These are phyloP conservation scores for Ceratocystis colombiana DNA, from an alignment of 2,329 filamentous ascomycete genomes.

Conservation along the genomic window DNA sequence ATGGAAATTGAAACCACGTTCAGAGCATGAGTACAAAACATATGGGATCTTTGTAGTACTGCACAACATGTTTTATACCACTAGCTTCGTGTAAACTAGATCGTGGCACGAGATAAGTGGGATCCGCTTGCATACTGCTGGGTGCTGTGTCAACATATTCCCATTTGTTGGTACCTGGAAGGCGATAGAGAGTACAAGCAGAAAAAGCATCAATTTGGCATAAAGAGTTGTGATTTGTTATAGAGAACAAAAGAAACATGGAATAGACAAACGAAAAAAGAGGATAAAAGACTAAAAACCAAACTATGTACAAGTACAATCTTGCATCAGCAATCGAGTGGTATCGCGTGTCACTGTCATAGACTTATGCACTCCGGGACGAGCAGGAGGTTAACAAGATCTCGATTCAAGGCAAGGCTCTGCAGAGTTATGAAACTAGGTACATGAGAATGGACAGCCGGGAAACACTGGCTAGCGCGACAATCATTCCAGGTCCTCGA, in stretches of 20 bases:
- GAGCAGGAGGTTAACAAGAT: background rate
- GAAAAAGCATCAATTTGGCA: background rate
- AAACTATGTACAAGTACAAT: conserved; percentile 13
- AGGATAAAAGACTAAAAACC: background rate
- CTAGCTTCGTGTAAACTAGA: background rate
- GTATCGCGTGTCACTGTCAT: background rate
- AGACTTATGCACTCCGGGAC: background rate
- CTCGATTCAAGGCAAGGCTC: conserved; percentile 9
- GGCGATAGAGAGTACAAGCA: background rate
- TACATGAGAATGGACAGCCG: background rate
- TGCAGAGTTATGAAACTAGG: background rate
- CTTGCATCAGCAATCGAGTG: background rate
- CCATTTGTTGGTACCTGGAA: no score
- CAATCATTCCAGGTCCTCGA: background rate
- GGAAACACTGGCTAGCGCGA: background rate
- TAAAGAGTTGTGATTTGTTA: background rate
- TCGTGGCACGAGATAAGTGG: background rate
- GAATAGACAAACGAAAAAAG: conserved; percentile 12
- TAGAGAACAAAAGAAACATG: conserved; percentile 2
- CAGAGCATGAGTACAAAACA: no score
- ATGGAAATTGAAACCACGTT: no score
- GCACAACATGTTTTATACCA: no score
- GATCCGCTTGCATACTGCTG: background rate
- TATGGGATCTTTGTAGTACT: no score
- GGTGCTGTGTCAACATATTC: no score